Evolutionary conservation across 192 early-diverging fungal genomes (phyloP).

Genomic region (Funneliformis mosseae): DNA sequence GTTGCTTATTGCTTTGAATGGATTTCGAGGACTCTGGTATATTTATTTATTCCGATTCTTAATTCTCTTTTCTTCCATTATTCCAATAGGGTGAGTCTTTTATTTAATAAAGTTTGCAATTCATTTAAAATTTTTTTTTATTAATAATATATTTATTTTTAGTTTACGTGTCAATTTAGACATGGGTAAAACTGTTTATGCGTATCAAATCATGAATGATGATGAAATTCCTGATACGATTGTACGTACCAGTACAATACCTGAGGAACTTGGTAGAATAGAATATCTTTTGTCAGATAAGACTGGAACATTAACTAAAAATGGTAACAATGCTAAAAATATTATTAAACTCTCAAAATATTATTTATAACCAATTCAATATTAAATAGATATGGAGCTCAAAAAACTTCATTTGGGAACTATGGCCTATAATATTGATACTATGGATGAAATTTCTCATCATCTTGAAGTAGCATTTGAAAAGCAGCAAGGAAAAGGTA

Average conservation of each 20-base stretch:
- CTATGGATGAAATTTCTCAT: constrained; percentile 84
- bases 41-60: constrained; percentile 91
- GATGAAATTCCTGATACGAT: constrained; percentile 81
- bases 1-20: constrained; percentile 85
- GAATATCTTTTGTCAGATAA: constrained; percentile 94
- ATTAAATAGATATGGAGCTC: constrained; percentile 86
- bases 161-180: constrained; percentile 92
- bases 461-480: constrained; percentile 63
- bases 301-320: constrained; percentile 93
- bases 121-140: background rate
- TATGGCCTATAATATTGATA: constrained; percentile 88
- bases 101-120: background rate
- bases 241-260: constrained; percentile 91
- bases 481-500: constrained; percentile 37
- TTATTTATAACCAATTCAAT: background rate
- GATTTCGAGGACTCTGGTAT: constrained; percentile 89
- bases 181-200: constrained; percentile 96
- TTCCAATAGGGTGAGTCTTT: constrained; percentile 75
- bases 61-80: constrained; percentile 94
- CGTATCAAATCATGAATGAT: constrained; percentile 86
- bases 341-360: background rate
- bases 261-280: constrained; percentile 93
- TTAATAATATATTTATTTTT: constrained; percentile 7
- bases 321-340: constrained; percentile 56
- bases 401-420: constrained; percentile 95